Percentiles rank a stretch among this genome's conserved stretches.
Conservation (phyloP, 192 early-diverging fungal genomes). For the Rhizophagus sp. region DNA sequence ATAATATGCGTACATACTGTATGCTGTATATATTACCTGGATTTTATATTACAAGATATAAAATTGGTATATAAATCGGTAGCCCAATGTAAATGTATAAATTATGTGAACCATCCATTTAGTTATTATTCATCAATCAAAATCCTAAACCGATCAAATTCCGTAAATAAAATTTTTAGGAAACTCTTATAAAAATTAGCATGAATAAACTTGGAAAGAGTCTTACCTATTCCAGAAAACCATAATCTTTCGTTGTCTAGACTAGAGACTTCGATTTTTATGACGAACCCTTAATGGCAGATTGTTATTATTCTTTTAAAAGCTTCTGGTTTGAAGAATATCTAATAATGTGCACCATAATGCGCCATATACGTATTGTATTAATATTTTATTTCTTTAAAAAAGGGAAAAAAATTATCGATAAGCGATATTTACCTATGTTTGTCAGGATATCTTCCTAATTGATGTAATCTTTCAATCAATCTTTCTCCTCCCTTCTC, state of each 20-base stretch:
- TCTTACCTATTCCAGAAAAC: not conserved
- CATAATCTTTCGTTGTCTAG: not conserved
- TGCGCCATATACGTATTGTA: conserved; percentile 2
- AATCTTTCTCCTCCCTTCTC: conserved; percentile 1
- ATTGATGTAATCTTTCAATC: conserved; percentile 2
- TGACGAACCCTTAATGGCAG: not conserved
- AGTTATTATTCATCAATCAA: not conserved
- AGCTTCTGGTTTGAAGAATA: not conserved
- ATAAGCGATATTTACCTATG: not conserved
- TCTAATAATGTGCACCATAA: too few species aligned
- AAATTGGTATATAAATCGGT: not conserved
- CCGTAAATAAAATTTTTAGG: not conserved
- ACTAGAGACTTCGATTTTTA: not conserved
- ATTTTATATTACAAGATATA: not conserved
- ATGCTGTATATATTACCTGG: not conserved
- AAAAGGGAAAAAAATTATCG: not conserved
- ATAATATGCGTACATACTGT: too few species aligned
- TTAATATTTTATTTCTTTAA: too few species aligned
- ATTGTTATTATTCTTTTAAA: not conserved
- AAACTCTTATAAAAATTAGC: not conserved
- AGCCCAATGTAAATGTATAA: conserved; percentile 13
- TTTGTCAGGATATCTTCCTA: conserved; percentile 1
- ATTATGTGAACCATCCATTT: not conserved
- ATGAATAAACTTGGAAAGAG: not conserved
- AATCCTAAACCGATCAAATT: not conserved